Evolutionary conservation across 2,329 filamentous ascomycete genomes (phyloP).

Genomic region (Cryphonectria radicalis): DNA sequence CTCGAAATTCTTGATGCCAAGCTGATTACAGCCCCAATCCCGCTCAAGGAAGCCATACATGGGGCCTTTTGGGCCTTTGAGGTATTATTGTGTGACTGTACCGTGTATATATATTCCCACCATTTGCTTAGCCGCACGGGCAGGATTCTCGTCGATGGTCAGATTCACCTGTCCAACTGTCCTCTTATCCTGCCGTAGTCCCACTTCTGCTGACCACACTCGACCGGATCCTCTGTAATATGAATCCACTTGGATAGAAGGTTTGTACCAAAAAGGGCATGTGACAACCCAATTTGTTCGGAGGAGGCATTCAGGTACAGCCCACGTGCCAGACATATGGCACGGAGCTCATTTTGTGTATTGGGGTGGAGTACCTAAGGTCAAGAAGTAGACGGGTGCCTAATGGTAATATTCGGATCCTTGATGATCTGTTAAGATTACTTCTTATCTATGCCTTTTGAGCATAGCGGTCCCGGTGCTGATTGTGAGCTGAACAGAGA

Average conservation of each 20-base stretch:
- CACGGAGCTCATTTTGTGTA: too few species aligned
- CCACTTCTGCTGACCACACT: not conserved
- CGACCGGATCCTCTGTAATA: not conserved
- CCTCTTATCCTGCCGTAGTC: not conserved
- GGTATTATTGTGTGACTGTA: not conserved
- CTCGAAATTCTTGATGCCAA: not conserved
- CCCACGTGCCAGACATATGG: too few species aligned
- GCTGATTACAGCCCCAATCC: not conserved
- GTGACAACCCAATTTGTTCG: too few species aligned
- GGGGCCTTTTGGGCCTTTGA: not conserved
- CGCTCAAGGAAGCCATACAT: not conserved
- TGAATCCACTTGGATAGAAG: not conserved
- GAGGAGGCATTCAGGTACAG: too few species aligned
- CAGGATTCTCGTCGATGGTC: not conserved
- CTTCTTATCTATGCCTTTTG: too few species aligned
- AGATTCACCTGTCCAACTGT: not conserved
- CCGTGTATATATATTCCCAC: not conserved
- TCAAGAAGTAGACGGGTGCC: too few species aligned
- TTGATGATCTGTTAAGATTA: too few species aligned
- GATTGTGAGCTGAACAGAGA: too few species aligned
- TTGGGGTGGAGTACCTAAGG: too few species aligned
- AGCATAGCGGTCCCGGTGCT: too few species aligned
- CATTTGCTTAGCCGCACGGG: not conserved
- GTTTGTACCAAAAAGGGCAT: too few species aligned
- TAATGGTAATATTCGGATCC: too few species aligned